Conservation (phyloP, 148 eudicot genomes). For the Heliamphora exappendiculata region DNA sequence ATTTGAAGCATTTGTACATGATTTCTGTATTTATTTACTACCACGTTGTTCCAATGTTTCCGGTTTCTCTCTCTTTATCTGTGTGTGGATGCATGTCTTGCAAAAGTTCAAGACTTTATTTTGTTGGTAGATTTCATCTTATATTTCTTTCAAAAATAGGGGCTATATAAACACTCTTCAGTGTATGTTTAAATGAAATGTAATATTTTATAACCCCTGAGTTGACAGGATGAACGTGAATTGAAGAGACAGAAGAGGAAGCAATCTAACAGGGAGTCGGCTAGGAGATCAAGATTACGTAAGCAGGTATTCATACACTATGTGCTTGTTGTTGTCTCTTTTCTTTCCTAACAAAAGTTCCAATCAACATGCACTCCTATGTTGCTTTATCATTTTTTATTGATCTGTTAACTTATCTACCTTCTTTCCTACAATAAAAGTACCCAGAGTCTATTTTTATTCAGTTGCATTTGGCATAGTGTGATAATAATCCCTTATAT, state of each 20-base stretch:
- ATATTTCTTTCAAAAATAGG: not conserved
- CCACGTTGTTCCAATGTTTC: too few relatives aligned
- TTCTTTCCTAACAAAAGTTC: not conserved
- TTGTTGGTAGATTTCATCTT: not conserved
- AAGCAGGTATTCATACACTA: constrained; percentile 63
- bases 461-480: not conserved
- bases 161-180: not conserved
- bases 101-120: not conserved
- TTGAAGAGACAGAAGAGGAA: constrained; percentile 85
- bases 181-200: not conserved
- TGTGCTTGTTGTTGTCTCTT: not conserved
- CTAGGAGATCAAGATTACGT: constrained; percentile 90
- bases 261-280: constrained; percentile 95
- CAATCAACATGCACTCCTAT: not conserved
- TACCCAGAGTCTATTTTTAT: not conserved
- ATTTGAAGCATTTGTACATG: too few relatives aligned
- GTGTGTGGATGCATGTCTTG: not conserved
- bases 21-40: too few relatives aligned
- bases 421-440: not conserved
- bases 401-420: not conserved
- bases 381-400: not conserved
- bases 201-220: not conserved
- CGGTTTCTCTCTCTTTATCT: not conserved
- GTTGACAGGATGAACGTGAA: constrained; percentile 78
- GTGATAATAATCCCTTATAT: too few relatives aligned